phyloP scores from a whole-genome alignment of 805 yeast species.

The Candida montana region DNA sequence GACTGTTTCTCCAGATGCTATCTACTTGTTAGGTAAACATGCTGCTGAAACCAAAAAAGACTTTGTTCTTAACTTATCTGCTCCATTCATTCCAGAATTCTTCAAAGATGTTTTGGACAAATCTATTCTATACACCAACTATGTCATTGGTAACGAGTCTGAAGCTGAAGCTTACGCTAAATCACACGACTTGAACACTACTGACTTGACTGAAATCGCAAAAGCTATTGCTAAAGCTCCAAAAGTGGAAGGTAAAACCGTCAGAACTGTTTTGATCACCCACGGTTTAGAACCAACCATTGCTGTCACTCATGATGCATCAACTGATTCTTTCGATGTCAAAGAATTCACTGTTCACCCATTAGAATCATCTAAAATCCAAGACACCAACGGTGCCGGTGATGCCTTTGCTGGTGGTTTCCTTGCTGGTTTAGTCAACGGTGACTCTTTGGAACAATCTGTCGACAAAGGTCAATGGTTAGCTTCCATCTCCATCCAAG shows the following conservation, averaged over 20 bases:
- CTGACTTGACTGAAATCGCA: constrained; percentile 73
- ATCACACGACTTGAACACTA: constrained; percentile 58
- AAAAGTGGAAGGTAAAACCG: constrained; percentile 59
- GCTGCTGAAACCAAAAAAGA: constrained; percentile 79
- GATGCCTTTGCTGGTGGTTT: constrained; percentile 98
- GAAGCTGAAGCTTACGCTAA: constrained; percentile 95
- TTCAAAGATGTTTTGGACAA: constrained; percentile 87
- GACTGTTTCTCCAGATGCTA: constrained; percentile 96
- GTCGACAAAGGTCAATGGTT: constrained; percentile 95
- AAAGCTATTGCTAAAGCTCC: constrained; percentile 74
- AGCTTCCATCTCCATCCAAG: constrained; percentile 86
- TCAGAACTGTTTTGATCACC: constrained; percentile 88
- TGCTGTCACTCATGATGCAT: constrained; percentile 53
- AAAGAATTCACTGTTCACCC: constrained; percentile 64
- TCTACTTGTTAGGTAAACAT: constrained; percentile 81
- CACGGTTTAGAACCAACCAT: constrained; percentile 93
- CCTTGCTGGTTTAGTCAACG: constrained; percentile 79
- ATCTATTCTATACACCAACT: constrained; percentile 82
- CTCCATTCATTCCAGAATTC: constrained; percentile 94
- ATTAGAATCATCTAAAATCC: constrained; percentile 60
- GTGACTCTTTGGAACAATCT: constrained; percentile 52
- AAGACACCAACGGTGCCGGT: constrained; percentile 98
- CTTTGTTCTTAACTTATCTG: constrained; percentile 82
- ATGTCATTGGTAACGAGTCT: constrained; percentile 90
- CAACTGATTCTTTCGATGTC: constrained; percentile 40